Percentiles rank a stretch among this genome's conserved stretches.
Evolutionary conservation across 2,329 filamentous ascomycete species (phyloP).

Genomic region (Fusarium sp.): DNA sequence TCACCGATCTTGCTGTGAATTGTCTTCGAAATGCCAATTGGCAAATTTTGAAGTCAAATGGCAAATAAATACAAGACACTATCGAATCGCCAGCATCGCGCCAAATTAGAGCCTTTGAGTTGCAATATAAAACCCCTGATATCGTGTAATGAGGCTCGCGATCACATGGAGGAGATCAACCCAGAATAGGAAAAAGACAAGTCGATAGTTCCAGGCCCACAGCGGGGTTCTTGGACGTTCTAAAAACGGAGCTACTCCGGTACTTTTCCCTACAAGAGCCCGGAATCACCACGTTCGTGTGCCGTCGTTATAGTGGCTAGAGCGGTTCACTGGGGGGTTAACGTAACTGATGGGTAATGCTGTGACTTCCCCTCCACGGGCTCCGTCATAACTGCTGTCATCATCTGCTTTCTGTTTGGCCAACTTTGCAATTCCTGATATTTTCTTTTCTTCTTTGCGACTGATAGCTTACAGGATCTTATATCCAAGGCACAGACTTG

Average conservation of each 20-base stretch:
- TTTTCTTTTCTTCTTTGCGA: background rate
- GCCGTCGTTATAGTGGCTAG: background rate
- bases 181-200: constrained; percentile 16
- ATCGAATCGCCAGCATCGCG: background rate
- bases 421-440: background rate
- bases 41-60: background rate
- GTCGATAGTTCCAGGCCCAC: constrained; percentile 16
- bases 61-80: background rate
- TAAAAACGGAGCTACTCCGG: constrained; percentile 22
- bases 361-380: constrained; percentile 3
- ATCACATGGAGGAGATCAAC: constrained; percentile 8
- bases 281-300: constrained; percentile 1
- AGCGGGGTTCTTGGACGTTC: constrained; percentile 24
- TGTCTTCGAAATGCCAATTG: background rate
- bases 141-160: constrained; percentile 22
- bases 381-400: constrained; percentile 21
- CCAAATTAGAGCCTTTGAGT: background rate
- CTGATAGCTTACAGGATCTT: background rate
- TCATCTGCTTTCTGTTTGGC: constrained; percentile 12
- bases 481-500: background rate
- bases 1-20: background rate
- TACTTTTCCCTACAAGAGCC: constrained; percentile 14
- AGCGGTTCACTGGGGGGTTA: background rate
- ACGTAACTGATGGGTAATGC: background rate
- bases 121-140: constrained; percentile 22